Evolutionary conservation across 352 stramenopile genomes (phyloP).

Genomic region (Phytophthora sojae): DNA sequence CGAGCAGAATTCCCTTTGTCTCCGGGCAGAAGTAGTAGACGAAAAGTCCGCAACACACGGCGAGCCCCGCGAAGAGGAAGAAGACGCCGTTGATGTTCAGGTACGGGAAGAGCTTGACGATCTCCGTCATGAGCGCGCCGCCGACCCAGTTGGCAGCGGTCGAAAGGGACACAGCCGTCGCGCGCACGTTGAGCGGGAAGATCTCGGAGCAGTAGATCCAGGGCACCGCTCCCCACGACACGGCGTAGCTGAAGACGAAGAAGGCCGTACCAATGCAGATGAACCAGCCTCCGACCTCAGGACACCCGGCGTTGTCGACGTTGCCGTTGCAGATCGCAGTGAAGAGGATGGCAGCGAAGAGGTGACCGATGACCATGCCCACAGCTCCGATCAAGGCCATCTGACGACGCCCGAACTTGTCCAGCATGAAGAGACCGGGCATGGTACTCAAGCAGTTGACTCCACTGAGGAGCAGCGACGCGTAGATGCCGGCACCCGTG

Average conservation of each 20-base stretch:
- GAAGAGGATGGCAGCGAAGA: constrained; percentile 42
- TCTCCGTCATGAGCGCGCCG: constrained; percentile 46
- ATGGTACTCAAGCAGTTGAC: constrained; percentile 39
- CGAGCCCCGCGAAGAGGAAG: constrained; percentile 32
- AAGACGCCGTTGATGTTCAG: constrained; percentile 42
- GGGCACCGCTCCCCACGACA: constrained; percentile 41
- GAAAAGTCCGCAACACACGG: constrained; percentile 17
- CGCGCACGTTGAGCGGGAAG: constrained; percentile 57
- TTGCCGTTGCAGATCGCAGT: constrained; percentile 37
- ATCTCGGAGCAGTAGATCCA: constrained; percentile 71
- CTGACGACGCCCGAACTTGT: constrained; percentile 37
- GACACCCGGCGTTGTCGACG: constrained; percentile 39
- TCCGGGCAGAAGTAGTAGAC: constrained; percentile 39
- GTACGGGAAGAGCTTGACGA: constrained; percentile 37
- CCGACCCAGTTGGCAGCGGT: constrained; percentile 52
- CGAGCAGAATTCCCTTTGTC: constrained; percentile 36
- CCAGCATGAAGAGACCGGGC: constrained; percentile 32
- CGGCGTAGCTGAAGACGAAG: constrained; percentile 49
- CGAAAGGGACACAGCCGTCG: constrained; percentile 48
- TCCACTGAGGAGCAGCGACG: constrained; percentile 32
- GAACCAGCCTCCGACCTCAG: constrained; percentile 44
- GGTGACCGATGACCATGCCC: constrained; percentile 43
- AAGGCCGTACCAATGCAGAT: constrained; percentile 47
- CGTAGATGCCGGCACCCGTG: constrained; percentile 33
- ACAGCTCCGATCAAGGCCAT: constrained; percentile 43